Conservation (phyloP, 306 rosid species). For the Leucaena leucocephala region DNA sequence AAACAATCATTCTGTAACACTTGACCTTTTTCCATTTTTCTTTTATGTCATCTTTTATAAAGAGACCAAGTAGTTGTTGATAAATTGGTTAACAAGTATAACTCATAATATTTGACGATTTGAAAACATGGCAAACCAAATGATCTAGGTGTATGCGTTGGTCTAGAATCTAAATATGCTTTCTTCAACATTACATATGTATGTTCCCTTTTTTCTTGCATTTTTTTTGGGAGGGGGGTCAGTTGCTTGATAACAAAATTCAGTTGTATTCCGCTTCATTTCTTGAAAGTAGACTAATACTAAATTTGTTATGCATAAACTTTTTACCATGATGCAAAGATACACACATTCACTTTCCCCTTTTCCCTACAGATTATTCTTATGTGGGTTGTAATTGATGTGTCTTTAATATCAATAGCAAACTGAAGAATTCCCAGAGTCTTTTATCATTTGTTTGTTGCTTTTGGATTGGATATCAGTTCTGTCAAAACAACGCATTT, state of each 20-base stretch:
- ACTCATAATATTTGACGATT: background rate
- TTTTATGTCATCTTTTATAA: background rate
- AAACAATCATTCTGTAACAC: background rate
- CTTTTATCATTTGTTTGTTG: background rate
- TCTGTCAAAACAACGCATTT: background rate
- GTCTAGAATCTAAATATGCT: background rate
- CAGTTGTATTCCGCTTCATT: background rate
- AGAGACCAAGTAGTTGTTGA: background rate
- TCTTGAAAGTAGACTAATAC: background rate
- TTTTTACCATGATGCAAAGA: background rate
- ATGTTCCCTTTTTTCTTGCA: background rate
- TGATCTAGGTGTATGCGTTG: background rate
- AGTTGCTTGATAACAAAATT: background rate
- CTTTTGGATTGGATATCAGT: background rate
- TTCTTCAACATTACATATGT: background rate
- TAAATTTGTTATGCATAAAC: background rate
- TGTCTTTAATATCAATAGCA: background rate
- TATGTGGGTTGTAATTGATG: background rate
- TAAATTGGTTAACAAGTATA: background rate
- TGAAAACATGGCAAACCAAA: background rate
- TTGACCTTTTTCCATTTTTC: background rate
- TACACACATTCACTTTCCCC: background rate
- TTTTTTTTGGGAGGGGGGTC: background rate
- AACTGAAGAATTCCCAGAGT: background rate
- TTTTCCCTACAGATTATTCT: background rate